Percentiles rank a stretch among this genome's conserved stretches.
Evolutionary conservation across 2,329 filamentous ascomycete species (phyloP).

Genomic region (Pseudocercospora cruenta): DNA sequence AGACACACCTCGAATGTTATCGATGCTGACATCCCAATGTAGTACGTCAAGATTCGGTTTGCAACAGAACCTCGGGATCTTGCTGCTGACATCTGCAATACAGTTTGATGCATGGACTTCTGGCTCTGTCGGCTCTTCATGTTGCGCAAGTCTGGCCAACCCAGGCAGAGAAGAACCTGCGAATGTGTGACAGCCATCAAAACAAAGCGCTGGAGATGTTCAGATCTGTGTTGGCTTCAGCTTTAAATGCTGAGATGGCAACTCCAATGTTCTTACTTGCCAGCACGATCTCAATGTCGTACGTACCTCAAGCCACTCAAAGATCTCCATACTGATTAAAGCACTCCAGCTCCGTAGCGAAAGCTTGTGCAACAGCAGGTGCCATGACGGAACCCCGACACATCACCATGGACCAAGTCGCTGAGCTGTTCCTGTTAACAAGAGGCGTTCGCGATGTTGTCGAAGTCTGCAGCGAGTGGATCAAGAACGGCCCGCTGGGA

Average conservation of each 20-base stretch:
- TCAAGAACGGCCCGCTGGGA: slow-evolving; percentile 21
- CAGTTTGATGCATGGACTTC: slow-evolving; percentile 22
- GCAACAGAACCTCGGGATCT: too few species aligned
- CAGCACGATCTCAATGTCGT: slow-evolving; percentile 20
- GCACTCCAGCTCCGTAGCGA: slow-evolving; percentile 17
- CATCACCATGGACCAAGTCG: slow-evolving; percentile 29
- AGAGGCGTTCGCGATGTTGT: slow-evolving; percentile 28
- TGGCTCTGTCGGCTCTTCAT: slow-evolving; percentile 21
- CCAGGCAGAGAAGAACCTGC: slow-evolving; percentile 12
- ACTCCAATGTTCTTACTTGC: slow-evolving; percentile 20
- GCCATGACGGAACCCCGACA: slow-evolving; percentile 19
- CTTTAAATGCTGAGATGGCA: slow-evolving; percentile 12
- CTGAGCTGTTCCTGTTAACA: slow-evolving; percentile 30
- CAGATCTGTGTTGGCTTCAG: slow-evolving; percentile 10
- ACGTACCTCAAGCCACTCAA: neutral
- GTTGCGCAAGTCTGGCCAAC: slow-evolving; percentile 12
- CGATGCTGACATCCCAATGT: neutral
- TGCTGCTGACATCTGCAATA: neutral
- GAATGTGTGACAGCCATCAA: slow-evolving; percentile 21
- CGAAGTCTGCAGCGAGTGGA: slow-evolving; percentile 15
- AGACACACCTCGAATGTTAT: neutral
- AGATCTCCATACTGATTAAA: neutral
- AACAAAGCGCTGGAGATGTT: slow-evolving; percentile 18
- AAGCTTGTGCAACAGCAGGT: slow-evolving; percentile 23
- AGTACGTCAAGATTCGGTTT: neutral